Evolutionary conservation across 2,329 filamentous ascomycete species (phyloP), one percentile per base, ranked within the genome.

Genomic region (Cordyceps pruinosa): DNA sequence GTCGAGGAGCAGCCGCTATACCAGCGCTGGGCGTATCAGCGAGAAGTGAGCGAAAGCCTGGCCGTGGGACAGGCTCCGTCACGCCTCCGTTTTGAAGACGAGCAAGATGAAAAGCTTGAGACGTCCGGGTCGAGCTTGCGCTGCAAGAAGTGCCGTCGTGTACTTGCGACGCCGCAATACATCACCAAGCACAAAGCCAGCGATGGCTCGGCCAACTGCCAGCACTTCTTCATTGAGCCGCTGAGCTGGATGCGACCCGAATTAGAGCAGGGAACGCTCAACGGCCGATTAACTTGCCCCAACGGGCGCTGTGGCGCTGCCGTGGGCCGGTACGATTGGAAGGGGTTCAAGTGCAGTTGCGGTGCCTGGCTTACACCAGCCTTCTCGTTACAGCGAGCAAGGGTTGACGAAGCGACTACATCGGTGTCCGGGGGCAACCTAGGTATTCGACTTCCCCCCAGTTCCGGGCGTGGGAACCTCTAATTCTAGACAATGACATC

Each of bases 261-360:
- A 65, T 83, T 99, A 3, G 88, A 92, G 65, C 82, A 88, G 66
- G 91, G 89, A 28, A 83, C 86, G 60, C 78, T 97, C 25, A 89
- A 92, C 59, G 94, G 94, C 25, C 85, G 93, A 10, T 77, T 99
- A 32, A 82, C 85, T 58, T 99, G 94, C 66, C 93, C 94, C 10
- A 88, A 86, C 64, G 59, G 69, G 9, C 88, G 87, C 66, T 99
- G 94, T 71, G 84, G 82, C 47, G 85, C 89, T 41, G 90, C 90
- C 53, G 84, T 97, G 48, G 94, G 94, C 39, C 89, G 94, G 65
- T 99, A 97, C 68, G 89, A 93, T 53, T 99, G 94, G 94, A 90
- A 95, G 70, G 94, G 94, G 15, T 87, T 97, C 79, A 86, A 85
- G 69, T 99, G 94, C 74, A 94, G 85, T 68, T 99, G 94, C 71